Conservation (phyloP, 2,329 filamentous ascomycete genomes). For the Plenodomus biglobosus region DNA sequence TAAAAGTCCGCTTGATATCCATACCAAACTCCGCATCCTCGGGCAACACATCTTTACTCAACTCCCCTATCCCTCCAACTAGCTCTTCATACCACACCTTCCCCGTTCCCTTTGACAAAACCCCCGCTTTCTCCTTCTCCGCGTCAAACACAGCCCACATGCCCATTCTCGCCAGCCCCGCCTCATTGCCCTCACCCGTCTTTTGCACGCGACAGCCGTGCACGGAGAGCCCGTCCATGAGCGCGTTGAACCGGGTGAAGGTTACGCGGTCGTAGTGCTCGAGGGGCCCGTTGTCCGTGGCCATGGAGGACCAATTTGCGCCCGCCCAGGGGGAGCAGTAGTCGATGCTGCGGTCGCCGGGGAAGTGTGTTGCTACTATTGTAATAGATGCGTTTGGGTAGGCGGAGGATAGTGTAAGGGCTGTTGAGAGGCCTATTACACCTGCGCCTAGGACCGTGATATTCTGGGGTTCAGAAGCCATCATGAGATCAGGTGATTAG, state of each 20-base stretch:
- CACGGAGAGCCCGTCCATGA: conserved; percentile 28
- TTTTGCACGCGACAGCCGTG: conserved; percentile 17
- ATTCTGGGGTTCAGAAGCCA: conserved; percentile 3
- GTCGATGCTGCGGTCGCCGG: conserved; percentile 87
- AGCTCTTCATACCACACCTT: conserved; percentile 49
- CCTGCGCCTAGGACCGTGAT: conserved; percentile 55
- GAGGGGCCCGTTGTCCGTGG: conserved; percentile 37
- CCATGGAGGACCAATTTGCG: conserved; percentile 69
- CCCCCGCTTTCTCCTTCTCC: conserved; percentile 33
- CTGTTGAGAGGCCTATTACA: conserved; percentile 67
- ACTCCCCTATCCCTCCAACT: conserved; percentile 40
- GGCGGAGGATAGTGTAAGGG: conserved; percentile 60
- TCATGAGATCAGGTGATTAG: background rate
- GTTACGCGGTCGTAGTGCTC: conserved; percentile 39
- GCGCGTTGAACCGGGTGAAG: conserved; percentile 30
- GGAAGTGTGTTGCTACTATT: conserved; percentile 84
- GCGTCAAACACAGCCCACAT: conserved; percentile 37
- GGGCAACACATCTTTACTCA: conserved; percentile 37
- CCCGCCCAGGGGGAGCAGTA: conserved; percentile 90
- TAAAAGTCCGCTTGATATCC: conserved; percentile 41
- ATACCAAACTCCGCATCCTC: conserved; percentile 42
- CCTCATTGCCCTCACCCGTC: conserved; percentile 26
- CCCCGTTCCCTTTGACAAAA: conserved; percentile 42
- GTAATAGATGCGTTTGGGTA: conserved; percentile 62
- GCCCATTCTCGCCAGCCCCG: conserved; percentile 28